Evolutionary conservation across 345 rosid species (phyloP).

Genomic region (Jatropha curcas): DNA sequence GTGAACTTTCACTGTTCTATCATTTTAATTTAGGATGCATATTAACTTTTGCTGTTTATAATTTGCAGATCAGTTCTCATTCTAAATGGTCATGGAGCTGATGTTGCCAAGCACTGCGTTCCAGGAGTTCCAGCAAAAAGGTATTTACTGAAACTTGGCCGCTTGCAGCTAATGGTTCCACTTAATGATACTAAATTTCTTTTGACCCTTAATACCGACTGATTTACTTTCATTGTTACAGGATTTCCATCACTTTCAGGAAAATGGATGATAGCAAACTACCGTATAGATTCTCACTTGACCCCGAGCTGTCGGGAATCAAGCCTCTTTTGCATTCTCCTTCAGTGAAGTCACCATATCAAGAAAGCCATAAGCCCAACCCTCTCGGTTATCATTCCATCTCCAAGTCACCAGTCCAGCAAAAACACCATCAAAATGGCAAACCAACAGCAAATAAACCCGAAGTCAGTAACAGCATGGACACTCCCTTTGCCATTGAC

Average conservation of each 20-base stretch:
- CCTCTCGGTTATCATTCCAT: neutral
- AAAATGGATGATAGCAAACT: constrained; percentile 42
- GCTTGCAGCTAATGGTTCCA: neutral
- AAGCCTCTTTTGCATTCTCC: constrained; percentile 23
- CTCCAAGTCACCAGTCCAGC: neutral
- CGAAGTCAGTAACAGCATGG: neutral
- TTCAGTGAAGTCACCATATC: neutral
- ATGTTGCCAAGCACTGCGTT: constrained; percentile 65
- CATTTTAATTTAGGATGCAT: neutral
- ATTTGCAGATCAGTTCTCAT: constrained; percentile 58
- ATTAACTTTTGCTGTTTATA: neutral
- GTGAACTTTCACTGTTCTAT: no score
- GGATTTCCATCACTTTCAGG: constrained; percentile 48
- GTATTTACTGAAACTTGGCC: constrained; percentile 17
- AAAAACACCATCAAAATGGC: neutral
- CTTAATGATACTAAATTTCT: neutral
- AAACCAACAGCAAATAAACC: neutral
- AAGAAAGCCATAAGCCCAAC: constrained; percentile 8
- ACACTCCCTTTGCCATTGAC: neutral
- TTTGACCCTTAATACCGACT: neutral
- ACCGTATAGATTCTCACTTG: constrained; percentile 28
- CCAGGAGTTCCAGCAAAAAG: constrained; percentile 62
- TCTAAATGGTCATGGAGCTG: constrained; percentile 66
- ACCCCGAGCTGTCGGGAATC: constrained; percentile 36
- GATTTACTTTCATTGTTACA: neutral